Conservation (phyloP, 176 grass and related monocot genomes). For the Cocos nucifera region DNA sequence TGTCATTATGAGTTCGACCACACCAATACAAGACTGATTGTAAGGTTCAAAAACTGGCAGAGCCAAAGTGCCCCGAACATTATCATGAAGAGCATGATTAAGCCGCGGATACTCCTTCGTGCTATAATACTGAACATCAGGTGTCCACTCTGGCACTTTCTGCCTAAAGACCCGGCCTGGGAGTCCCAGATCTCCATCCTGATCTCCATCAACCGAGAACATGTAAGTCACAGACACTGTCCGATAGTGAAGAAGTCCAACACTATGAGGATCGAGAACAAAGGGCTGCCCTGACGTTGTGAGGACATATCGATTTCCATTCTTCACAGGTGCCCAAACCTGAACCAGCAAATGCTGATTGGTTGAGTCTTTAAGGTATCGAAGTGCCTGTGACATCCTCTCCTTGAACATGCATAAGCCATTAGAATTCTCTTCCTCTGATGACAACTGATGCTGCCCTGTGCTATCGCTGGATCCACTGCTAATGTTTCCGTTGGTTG, state of each 20-base stretch:
- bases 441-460: conserved; percentile 37
- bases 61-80: conserved; percentile 84
- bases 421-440: conserved; percentile 37
- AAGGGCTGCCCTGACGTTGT: conserved; percentile 96
- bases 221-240: conserved; percentile 82
- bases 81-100: conserved; percentile 78
- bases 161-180: conserved; percentile 88
- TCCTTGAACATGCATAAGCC: conserved; percentile 58
- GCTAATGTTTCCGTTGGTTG: conserved; percentile 25
- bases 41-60: conserved; percentile 88
- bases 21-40: conserved; percentile 65
- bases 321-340: conserved; percentile 94
- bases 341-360: conserved; percentile 81
- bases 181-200: conserved; percentile 55
- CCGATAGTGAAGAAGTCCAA: conserved; percentile 76
- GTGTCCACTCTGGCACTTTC: conserved; percentile 94
- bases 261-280: conserved; percentile 62
- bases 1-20: conserved; percentile 98
- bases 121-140: conserved; percentile 93
- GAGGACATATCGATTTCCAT: conserved; percentile 63
- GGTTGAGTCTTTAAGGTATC: conserved; percentile 84
- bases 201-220: conserved; percentile 79
- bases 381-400: conserved; percentile 72
- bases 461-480: conserved; percentile 28
- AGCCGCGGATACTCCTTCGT: conserved; percentile 70